phyloP scores from a whole-genome alignment of 1,284 basidiomycete species.

The Leccinum subrobustum region DNA sequence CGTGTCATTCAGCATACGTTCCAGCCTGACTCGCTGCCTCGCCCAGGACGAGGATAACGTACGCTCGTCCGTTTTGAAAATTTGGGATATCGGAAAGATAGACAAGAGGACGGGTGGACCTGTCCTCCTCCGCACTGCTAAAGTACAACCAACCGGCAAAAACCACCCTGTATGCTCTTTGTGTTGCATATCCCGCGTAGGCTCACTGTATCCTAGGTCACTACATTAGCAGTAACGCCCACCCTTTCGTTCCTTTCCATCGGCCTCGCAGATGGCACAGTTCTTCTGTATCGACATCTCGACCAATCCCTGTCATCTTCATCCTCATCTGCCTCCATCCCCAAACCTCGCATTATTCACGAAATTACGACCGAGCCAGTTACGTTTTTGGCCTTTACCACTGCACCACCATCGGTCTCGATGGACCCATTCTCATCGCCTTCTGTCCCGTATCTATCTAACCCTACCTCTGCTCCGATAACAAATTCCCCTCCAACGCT shows the following conservation, averaged over 20 bases:
- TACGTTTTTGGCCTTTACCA: constrained; percentile 87
- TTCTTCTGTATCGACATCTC: constrained; percentile 87
- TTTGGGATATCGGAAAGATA: constrained; percentile 52
- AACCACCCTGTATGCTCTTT: constrained; percentile 72
- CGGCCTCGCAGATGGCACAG: constrained; percentile 78
- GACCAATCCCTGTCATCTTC: constrained; percentile 81
- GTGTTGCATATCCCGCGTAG: background rate
- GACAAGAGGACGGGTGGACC: constrained; percentile 74
- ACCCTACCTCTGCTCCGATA: constrained; percentile 2
- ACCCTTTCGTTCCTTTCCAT: constrained; percentile 80
- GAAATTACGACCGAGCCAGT: constrained; percentile 84
- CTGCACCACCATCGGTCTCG: constrained; percentile 42
- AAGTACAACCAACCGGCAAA: constrained; percentile 73
- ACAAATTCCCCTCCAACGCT: constrained; percentile 41
- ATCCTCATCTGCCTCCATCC: constrained; percentile 66
- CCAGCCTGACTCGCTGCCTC: constrained; percentile 4
- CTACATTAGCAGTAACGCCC: constrained; percentile 77
- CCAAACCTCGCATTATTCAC: constrained; percentile 78
- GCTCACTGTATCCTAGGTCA: constrained; percentile 51
- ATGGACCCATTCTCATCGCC: constrained; percentile 23
- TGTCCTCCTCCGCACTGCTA: constrained; percentile 48
- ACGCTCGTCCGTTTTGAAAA: constrained; percentile 78
- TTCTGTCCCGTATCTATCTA: background rate
- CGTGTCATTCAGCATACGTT: constrained; percentile 1
- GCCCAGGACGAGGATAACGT: constrained; percentile 75